Percentiles rank a stretch among this genome's conserved stretches.
Evolutionary conservation across 306 rosid genomes (phyloP).

Genomic region (Malus sieversii): DNA sequence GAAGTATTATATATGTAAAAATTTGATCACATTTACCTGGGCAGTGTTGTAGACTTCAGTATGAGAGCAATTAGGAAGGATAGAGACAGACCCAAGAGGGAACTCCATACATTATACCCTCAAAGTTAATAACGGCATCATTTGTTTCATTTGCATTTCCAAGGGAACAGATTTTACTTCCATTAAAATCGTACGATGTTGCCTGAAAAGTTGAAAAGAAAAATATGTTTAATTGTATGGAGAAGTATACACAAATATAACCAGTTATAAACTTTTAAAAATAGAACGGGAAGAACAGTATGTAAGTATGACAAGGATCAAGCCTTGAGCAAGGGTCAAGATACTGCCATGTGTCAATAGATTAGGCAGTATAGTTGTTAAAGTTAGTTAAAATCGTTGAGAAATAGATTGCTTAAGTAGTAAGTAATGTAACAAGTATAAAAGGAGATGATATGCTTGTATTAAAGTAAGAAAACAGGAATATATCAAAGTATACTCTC

Average conservation of each 20-base stretch:
- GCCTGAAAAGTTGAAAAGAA: neutral
- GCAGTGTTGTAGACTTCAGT: slow-evolving; percentile 37
- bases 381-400: too few species aligned
- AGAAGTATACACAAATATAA: neutral
- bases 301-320: too few species aligned
- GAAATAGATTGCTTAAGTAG: too few species aligned
- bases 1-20: neutral
- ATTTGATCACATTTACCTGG: slow-evolving; percentile 3
- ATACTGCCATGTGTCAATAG: too few species aligned
- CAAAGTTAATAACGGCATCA: slow-evolving; percentile 7
- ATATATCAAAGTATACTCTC: too few species aligned
- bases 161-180: slow-evolving; percentile 24
- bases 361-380: too few species aligned
- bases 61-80: slow-evolving; percentile 14
- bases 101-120: neutral
- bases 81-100: slow-evolving; percentile 37
- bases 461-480: too few species aligned
- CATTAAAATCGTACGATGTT: neutral
- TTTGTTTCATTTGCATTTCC: slow-evolving; percentile 10
- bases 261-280: too few species aligned
- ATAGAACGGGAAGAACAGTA: too few species aligned
- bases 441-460: too few species aligned
- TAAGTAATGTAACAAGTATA: too few species aligned
- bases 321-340: too few species aligned
- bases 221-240: neutral